Evolutionary conservation across 1,139 yeast genomes (phyloP).

Genomic region (Yamadazyma friedrichii): DNA sequence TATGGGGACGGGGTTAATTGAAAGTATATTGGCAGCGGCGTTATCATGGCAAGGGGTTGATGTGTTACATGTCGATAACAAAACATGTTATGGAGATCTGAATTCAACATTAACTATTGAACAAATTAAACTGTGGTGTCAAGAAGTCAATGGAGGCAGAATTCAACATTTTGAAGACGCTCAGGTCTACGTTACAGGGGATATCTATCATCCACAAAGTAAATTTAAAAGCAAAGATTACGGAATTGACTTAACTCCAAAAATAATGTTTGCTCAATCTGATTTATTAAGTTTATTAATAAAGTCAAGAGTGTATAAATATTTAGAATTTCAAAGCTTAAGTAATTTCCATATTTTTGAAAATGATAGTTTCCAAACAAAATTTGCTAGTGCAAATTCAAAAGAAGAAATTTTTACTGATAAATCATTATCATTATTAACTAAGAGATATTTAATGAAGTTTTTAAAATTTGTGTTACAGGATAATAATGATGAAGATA

Average conservation of each 20-base stretch:
- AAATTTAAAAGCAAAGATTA: slow-evolving; percentile 67
- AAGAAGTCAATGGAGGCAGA: slow-evolving; percentile 55
- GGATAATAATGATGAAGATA: slow-evolving; percentile 58
- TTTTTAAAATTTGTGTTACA: slow-evolving; percentile 81
- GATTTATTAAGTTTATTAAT: slow-evolving; percentile 77
- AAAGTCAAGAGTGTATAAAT: slow-evolving; percentile 83
- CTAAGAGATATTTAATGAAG: slow-evolving; percentile 87
- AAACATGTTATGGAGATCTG: slow-evolving; percentile 84
- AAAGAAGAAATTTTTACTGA: slow-evolving; percentile 94
- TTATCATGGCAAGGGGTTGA: slow-evolving; percentile 94
- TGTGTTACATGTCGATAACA: slow-evolving; percentile 84
- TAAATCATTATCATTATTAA: slow-evolving; percentile 68
- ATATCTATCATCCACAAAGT: slow-evolving; percentile 24
- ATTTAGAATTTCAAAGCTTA: slow-evolving; percentile 87
- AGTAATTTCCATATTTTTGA: slow-evolving; percentile 89
- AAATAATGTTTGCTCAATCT: slow-evolving; percentile 81
- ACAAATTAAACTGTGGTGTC: slow-evolving; percentile 80
- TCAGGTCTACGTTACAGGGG: slow-evolving; percentile 67
- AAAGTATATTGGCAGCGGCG: slow-evolving; percentile 88
- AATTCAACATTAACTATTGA: slow-evolving; percentile 84
- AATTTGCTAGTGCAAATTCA: slow-evolving; percentile 62
- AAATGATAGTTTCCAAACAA: slow-evolving; percentile 78
- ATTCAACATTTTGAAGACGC: slow-evolving; percentile 58
- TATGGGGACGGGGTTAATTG: slow-evolving; percentile 89
- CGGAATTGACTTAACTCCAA: slow-evolving; percentile 88